A percentile compares a stretch with the other conserved stretches of the same genome.
phyloP scores from a whole-genome alignment of 768 basidiomycete genomes.

The Leucogyrophana mollusca region DNA sequence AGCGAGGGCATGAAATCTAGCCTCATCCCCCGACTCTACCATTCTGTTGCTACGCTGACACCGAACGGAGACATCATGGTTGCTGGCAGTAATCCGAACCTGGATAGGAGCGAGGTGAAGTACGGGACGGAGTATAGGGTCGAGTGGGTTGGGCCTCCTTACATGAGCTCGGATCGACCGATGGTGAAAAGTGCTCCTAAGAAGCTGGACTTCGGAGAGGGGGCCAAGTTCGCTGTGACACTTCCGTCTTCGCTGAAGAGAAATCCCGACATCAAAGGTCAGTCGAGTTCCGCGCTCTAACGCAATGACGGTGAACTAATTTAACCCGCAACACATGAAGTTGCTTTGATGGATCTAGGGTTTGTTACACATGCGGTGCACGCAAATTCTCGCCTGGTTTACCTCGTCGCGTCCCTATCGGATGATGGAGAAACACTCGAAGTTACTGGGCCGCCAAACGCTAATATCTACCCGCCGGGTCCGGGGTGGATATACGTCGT shows the following conservation, averaged over 20 bases:
- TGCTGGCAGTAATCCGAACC: conserved; percentile 81
- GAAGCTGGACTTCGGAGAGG: conserved; percentile 45
- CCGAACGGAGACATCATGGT: conserved; percentile 74
- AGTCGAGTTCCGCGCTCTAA: conserved; percentile 6
- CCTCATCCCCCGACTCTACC: conserved; percentile 72
- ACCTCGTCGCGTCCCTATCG: conserved; percentile 47
- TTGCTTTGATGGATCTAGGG: conserved; percentile 79
- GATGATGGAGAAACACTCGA: conserved; percentile 46
- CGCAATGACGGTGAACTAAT: conserved; percentile 5
- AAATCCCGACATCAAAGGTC: conserved; percentile 52
- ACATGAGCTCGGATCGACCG: conserved; percentile 65
- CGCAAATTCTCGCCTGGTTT: conserved; percentile 74
- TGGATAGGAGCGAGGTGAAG: conserved; percentile 67
- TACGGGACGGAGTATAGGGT: conserved; percentile 89
- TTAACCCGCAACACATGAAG: conserved; percentile 33
- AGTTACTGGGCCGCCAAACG: conserved; percentile 63
- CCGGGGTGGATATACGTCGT: conserved; percentile 78
- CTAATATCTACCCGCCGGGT: conserved; percentile 73
- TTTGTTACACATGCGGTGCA: conserved; percentile 78
- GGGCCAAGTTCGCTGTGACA: conserved; percentile 44
- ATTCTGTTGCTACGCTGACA: conserved; percentile 80
- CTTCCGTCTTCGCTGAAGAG: conserved; percentile 34
- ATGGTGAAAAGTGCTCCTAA: conserved; percentile 35
- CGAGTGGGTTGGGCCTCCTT: conserved; percentile 84
- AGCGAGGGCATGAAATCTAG: conserved; percentile 58